Evolutionary conservation across 495 filamentous ascomycete genomes (phyloP).

Genomic region (Aspergillus kassunensis): DNA sequence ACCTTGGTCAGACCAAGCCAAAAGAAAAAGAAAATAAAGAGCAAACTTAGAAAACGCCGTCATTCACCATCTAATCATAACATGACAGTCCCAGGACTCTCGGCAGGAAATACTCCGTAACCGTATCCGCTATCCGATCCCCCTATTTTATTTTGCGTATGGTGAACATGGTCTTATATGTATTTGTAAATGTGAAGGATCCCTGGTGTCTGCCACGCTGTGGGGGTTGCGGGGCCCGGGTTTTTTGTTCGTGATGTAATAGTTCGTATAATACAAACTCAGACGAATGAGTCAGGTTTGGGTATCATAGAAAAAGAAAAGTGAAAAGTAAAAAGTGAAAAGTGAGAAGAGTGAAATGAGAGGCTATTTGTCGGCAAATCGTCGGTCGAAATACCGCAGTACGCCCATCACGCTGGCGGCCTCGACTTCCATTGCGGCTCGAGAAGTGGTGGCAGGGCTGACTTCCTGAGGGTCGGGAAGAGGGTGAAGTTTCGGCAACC

Average conservation of each 20-base stretch:
- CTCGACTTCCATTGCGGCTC: conserved; percentile 73
- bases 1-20: neutral
- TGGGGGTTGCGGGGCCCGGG: no score
- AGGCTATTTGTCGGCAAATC: conserved; percentile 55
- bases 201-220: no score
- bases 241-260: neutral
- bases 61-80: conserved; percentile 17
- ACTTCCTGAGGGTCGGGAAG: conserved; percentile 42
- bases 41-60: conserved; percentile 6
- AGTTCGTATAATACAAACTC: conserved; percentile 29
- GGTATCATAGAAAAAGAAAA: conserved; percentile 37
- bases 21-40: neutral
- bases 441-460: conserved; percentile 22
- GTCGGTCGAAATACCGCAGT: conserved; percentile 73
- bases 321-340: conserved; percentile 13
- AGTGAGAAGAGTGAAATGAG: neutral
- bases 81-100: neutral
- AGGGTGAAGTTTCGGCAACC: conserved; percentile 70
- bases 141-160: no score
- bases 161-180: no score
- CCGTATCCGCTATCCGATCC: no score
- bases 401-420: conserved; percentile 85
- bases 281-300: conserved; percentile 37
- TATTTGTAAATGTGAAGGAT: no score
- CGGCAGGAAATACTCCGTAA: no score